phyloP scores from a whole-genome alignment of 208 protist species.

The Baffinella frigidus region DNA sequence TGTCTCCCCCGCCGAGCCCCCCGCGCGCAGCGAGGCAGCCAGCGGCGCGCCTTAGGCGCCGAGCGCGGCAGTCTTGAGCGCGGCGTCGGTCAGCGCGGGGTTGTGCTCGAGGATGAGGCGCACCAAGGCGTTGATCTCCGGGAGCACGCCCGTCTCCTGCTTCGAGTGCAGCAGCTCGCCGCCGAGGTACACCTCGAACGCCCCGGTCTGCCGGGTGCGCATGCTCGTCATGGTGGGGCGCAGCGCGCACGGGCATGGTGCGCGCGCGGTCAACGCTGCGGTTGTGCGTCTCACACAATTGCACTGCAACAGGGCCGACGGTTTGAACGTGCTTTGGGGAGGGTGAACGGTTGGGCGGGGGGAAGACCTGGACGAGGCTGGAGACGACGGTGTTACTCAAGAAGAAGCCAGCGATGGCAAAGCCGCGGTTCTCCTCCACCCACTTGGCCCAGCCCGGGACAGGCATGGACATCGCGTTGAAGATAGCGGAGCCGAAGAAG shows the following conservation, averaged over 20 bases:
- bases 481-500: constrained; percentile 1
- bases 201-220: not conserved
- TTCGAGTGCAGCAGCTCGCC: constrained; percentile 32
- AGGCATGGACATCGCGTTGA: not conserved
- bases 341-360: not conserved
- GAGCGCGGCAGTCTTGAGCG: too few relatives aligned
- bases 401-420: constrained; percentile 26
- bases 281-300: too few relatives aligned
- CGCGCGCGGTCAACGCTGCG: too few relatives aligned
- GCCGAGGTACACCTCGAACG: constrained; percentile 38
- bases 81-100: too few relatives aligned
- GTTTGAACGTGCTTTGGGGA: not conserved
- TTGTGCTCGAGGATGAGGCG: too few relatives aligned
- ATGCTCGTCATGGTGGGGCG: not conserved
- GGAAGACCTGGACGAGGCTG: not conserved
- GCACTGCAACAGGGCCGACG: too few relatives aligned
- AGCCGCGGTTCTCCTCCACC: not conserved
- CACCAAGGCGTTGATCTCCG: constrained; percentile 7
- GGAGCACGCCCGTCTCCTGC: not conserved
- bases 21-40: too few relatives aligned
- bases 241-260: too few relatives aligned
- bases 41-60: too few relatives aligned
- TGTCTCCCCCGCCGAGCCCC: too few relatives aligned
- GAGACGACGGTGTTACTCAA: not conserved
- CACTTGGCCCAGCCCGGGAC: not conserved